Evolutionary conservation across 1,284 basidiomycete species (phyloP), one percentile per base, ranked within the genome.

Genomic region (Ceratobasidium sp.): DNA sequence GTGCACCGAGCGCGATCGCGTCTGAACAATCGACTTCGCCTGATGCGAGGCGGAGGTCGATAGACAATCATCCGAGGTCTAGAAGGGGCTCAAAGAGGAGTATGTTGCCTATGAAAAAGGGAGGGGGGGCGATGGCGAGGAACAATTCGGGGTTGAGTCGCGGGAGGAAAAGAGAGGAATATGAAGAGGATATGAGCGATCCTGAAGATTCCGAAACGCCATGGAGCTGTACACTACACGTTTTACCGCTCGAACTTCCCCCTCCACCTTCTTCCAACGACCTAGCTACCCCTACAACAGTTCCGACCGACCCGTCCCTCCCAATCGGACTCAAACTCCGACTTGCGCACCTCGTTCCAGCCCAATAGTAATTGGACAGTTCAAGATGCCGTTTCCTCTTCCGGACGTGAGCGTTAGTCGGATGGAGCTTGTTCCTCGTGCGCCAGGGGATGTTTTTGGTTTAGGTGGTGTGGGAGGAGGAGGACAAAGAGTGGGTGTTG

Each of bases 201-300:
- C 95, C 96, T 0, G 97, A 99, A 84, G 97, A 99, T 84, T 95
- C 93, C 62, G 97, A 98, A 85, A 96, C 95, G 40, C 95, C 96
- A 0, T 99, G 97, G 97, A 90, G 92, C 57, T 99, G 97, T 83
- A 90, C 89, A 33, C 86, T 94, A 28, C 73, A 65, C 80, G 88
- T 91, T 80, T 85, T 92, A 33, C 64, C 65, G n/a, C 42, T 61
- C 57, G 67, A 78, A 13, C 28, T 68, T 1, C 44, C 23, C 26
- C 38, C 42, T 23, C 38, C 50, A 3, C 65, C 65, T 28, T 44
- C 64, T 17, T 17, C 48, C 13, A 33, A 48, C 48, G 65, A 67
- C 23, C n/a, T 59, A 12, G 40, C 40, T 13, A 15, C 44, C 3
- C 75, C 61, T 12, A 3, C 40, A n/a, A 26, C 20, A n/a, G n/a